Evolutionary conservation across 192 early-diverging fungal species (phyloP).

Genomic region (Backusella liffmaniae): DNA sequence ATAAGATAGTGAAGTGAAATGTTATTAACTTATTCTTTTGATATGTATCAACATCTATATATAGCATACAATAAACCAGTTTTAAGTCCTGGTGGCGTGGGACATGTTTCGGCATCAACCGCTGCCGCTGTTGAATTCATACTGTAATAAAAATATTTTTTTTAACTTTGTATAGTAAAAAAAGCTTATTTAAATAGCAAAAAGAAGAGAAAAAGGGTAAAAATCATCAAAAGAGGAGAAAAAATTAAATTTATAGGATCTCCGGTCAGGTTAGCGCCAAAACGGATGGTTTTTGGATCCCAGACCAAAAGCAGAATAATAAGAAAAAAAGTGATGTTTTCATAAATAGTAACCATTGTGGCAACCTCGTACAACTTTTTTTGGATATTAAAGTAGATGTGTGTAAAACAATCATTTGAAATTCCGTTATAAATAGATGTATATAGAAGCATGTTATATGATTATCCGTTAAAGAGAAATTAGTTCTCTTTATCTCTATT

Average conservation of each 20-base stretch:
- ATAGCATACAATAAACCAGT: neutral
- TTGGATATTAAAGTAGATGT: neutral
- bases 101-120: neutral
- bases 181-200: constrained; percentile 2
- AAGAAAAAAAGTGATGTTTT: neutral
- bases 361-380: neutral
- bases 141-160: neutral
- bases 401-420: neutral
- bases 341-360: neutral
- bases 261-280: constrained; percentile 6
- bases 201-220: neutral
- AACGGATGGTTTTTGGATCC: neutral
- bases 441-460: neutral
- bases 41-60: neutral
- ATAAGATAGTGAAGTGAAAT: too few relatives aligned
- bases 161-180: neutral
- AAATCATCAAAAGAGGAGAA: neutral
- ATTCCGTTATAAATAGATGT: neutral
- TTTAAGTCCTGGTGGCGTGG: neutral
- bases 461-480: neutral
- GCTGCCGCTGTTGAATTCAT: neutral
- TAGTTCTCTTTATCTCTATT: neutral
- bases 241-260: constrained; percentile 3
- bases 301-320: neutral
- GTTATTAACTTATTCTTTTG: neutral